Evolutionary conservation across 495 filamentous ascomycete genomes (phyloP), one percentile per base, ranked within the genome.

Genomic region (Aspergillus funiculosus): DNA sequence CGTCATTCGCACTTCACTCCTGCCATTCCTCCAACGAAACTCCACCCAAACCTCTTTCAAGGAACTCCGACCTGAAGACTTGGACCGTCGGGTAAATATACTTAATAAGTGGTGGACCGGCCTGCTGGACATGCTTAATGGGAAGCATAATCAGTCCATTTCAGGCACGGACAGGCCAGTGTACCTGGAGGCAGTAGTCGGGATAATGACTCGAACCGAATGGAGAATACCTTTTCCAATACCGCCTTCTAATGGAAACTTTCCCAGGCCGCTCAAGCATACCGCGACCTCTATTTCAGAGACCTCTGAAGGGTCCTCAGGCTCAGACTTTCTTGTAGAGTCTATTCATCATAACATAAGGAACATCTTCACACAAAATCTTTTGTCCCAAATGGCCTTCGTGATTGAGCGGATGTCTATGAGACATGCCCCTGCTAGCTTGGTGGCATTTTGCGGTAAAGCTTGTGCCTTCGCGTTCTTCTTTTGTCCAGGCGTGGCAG

Each of bases 41-140:
- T 75, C 79, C 32, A 62, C 77, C n/a, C 83, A 92, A 53, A 66
- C 79, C 1, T 89, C 86, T 4, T 83, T 79, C 50, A 74, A 71
- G 51, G 75, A 73, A 37, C 62, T 90, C 19, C 68, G 78, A 22
- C 74, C 88, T 5, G 92, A 96, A 70, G 89, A 95, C 59, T 63
- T 97, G 30, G 92, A 98, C 48, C 79, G 87, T 26, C 75, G 92
- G 44, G 77, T 86, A 4, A 80, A 80, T 27, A 85, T 94, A 26
- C 69, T 97, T 30, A 89, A 95, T 56, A 92, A 88, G 59, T 98
- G 92, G 92, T 98, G 92, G 92, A 87, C 78, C 27, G 90, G 84
- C 6, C 74, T 98, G 34, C 65, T 97, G 31, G 88, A 90, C 45
- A 81, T 95, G 72, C 75, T 96, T 31, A 82, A 89, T 56, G 83